phyloP scores from a whole-genome alignment of 768 basidiomycete species.

The Agaricus blazei region DNA sequence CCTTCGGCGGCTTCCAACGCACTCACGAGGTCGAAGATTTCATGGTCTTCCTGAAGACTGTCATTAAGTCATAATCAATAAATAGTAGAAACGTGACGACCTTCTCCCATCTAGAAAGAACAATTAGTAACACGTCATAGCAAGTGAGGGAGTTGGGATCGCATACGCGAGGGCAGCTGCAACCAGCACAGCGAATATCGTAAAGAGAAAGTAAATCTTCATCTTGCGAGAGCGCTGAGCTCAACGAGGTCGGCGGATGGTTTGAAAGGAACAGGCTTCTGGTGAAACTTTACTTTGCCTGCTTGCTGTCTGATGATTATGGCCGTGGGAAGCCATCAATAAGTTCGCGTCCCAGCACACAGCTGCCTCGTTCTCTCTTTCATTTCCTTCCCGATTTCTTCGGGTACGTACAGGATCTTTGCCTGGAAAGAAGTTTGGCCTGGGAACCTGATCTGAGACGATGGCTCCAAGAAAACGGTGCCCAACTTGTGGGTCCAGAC shows the following conservation, averaged over 20 bases:
- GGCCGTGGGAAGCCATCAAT: conserved; percentile 2
- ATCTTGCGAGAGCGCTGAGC: conserved; percentile 25
- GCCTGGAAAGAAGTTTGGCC: neutral
- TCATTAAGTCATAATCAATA: conserved; percentile 23
- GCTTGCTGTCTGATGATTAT: neutral
- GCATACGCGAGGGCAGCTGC: conserved; percentile 59
- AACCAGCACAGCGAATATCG: conserved; percentile 46
- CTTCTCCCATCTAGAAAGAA: conserved; percentile 62
- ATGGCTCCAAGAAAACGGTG: conserved; percentile 69
- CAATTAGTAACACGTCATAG: conserved; percentile 9
- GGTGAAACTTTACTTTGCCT: neutral
- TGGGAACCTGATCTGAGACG: neutral
- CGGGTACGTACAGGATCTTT: no score
- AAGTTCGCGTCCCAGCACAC: neutral
- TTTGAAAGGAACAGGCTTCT: neutral
- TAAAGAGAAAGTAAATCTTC: conserved; percentile 43
- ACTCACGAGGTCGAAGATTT: conserved; percentile 91
- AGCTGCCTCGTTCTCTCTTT: neutral
- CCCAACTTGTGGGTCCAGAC: conserved; percentile 72
- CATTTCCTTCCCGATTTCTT: no score
- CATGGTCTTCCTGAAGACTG: conserved; percentile 74
- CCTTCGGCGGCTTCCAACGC: conserved; percentile 81
- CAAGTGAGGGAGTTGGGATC: neutral
- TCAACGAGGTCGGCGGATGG: neutral
- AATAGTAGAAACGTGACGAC: conserved; percentile 23